Evolutionary conservation across 2,329 filamentous ascomycete species (phyloP), one percentile per base, ranked within the genome.

Genomic region (Lachnellula hyalina): DNA sequence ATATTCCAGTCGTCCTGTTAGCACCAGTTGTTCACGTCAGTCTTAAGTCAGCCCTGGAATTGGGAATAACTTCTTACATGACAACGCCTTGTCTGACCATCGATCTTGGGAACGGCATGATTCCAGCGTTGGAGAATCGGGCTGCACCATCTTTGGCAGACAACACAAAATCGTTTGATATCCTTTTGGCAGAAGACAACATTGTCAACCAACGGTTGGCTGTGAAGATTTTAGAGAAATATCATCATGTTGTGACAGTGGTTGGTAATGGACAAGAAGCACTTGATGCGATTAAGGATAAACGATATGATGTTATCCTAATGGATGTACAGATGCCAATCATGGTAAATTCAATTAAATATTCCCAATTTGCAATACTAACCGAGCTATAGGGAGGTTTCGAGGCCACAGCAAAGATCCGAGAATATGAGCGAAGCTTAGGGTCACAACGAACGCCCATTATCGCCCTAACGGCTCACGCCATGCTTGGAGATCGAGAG

Each of bases 311-410:
- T 71, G 90, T 96, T 58, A 94, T 99, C 61, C 80, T 99, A 48
- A 99, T 99, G 94, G 94, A 99, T 69, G 94, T 99, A 17, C 94
- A 97, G 71, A 99, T 99, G 94, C 94, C 94, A n/a, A 89, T 97
- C 67, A 97, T 97, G 92, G 86, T 89, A 74, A 76, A 83, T 53
- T 5, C 25, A 57, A 35, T n/a, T 40, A 45, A 51, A 36, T 50
- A 41, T 17, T 28, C 2, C 2, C 21, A 41, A 51, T 11, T 25
- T 36, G n/a, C 17, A 38, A 46, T 56, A 57, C 72, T 80, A 69
- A 81, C 67, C 47, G 6, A n/a, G 52, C 19, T 15, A 49, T 55
- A 89, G 86, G 94, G 94, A 69, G 94, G 94, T 45, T 97, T 99
- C 69, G 94, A 99, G 74, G 92, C 94, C 14, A 99, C 94, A 4